Evolutionary conservation across 768 basidiomycete genomes (phyloP).

Genomic region (Serendipita indica): DNA sequence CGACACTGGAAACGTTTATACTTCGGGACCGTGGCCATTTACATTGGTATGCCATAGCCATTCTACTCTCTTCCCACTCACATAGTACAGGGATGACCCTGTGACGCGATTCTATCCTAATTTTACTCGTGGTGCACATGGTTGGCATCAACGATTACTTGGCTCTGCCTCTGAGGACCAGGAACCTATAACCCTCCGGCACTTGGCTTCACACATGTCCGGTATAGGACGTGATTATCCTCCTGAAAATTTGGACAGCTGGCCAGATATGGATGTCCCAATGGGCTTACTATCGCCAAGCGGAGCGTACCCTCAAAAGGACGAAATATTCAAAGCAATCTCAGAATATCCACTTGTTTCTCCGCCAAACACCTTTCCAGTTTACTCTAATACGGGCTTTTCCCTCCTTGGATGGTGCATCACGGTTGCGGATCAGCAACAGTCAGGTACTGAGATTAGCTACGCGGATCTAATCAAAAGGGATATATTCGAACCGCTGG

Average conservation of each 20-base stretch:
- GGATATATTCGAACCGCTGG: constrained; percentile 37
- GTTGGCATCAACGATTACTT: constrained; percentile 10
- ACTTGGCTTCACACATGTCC: constrained; percentile 21
- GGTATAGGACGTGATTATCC: constrained; percentile 27
- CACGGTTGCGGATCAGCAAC: constrained; percentile 22
- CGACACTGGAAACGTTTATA: constrained; percentile 33
- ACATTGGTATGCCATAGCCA: constrained; percentile 18
- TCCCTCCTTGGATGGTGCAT: constrained; percentile 25
- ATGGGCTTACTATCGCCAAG: constrained; percentile 16
- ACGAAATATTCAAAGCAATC: constrained; percentile 25
- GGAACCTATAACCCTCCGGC: constrained; percentile 14
- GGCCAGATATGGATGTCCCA: constrained; percentile 25
- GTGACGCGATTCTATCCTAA: constrained; percentile 31
- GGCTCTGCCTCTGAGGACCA: not conserved
- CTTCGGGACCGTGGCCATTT: constrained; percentile 31
- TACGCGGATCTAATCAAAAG: constrained; percentile 32
- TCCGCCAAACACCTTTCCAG: constrained; percentile 30
- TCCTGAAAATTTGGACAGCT: constrained; percentile 23
- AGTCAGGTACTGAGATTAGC: constrained; percentile 15
- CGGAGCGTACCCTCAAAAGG: constrained; percentile 22
- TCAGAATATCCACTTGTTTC: constrained; percentile 27
- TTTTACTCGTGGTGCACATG: constrained; percentile 21
- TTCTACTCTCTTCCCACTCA: not conserved
- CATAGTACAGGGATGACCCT: constrained; percentile 34
- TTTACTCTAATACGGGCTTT: constrained; percentile 28